A percentile compares a stretch with the other conserved stretches of the same genome.
phyloP scores from a whole-genome alignment of 345 rosid species.

The Brassica carinata region DNA sequence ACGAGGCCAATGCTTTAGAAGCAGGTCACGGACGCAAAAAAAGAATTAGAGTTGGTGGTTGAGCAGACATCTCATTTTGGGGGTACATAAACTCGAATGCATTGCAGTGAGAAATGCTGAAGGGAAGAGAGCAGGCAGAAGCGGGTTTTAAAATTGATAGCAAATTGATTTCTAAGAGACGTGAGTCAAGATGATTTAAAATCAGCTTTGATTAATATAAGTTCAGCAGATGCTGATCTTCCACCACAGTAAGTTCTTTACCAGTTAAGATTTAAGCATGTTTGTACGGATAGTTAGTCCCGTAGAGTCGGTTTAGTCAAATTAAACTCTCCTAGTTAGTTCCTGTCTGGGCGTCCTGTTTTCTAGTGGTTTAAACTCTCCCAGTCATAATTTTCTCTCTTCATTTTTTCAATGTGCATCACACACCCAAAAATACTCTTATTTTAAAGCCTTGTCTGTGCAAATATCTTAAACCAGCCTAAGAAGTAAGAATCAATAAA shows the following conservation, averaged over 20 bases:
- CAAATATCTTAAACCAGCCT: slow-evolving; percentile 4
- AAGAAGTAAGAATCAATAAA: background rate
- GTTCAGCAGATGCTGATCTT: slow-evolving; percentile 78
- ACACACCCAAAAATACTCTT: background rate
- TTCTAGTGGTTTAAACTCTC: slow-evolving; percentile 6
- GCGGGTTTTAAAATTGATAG: slow-evolving; percentile 15
- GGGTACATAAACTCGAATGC: slow-evolving; percentile 46
- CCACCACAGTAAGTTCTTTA: slow-evolving; percentile 72
- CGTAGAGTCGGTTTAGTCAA: slow-evolving; percentile 17
- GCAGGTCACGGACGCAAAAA: slow-evolving; percentile 28
- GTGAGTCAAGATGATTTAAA: slow-evolving; percentile 17
- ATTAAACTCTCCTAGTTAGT: slow-evolving; percentile 20
- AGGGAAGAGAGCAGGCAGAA: slow-evolving; percentile 29
- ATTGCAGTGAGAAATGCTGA: slow-evolving; percentile 39
- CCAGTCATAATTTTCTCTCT: background rate
- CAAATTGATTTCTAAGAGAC: slow-evolving; percentile 32
- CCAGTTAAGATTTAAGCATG: slow-evolving; percentile 18
- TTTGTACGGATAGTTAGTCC: slow-evolving; percentile 24
- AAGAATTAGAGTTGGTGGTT: slow-evolving; percentile 28
- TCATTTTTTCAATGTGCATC: background rate
- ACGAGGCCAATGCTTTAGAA: slow-evolving; percentile 29
- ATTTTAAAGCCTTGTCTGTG: slow-evolving; percentile 2
- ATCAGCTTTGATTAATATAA: slow-evolving; percentile 12
- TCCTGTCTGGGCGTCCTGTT: slow-evolving; percentile 15
- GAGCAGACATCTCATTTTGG: slow-evolving; percentile 33